Base-by-base conservation (phyloP, 2,329 filamentous ascomycete species). In the Apiospora arundinis region DNA sequence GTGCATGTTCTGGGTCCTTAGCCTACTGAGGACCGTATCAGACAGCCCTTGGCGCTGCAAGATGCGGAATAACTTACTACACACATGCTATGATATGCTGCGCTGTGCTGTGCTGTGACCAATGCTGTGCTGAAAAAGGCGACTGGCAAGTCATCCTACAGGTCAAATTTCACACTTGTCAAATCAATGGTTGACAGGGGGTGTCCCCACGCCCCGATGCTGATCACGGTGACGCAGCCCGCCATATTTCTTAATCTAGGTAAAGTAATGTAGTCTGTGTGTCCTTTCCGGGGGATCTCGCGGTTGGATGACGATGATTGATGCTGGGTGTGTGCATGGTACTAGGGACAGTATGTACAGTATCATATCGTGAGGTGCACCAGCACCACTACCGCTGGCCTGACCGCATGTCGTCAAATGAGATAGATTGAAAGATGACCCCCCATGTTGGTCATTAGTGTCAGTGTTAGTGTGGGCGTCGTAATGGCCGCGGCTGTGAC, bases 221-320 rank as follows among this genome's bases (percentile, higher is more conserved):
- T 67, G 65, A 67, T 67, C 65, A 45, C 25, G 65, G 44, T 67
- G 65, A 67, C 65, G 65, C 65, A 67, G 65, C 44, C 65, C 65
- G 40, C 65, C 56, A 63, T 37, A 11, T n/a, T 63, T 14, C 56
- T 23, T 18, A 63, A 37, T 40, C 56, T 63, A 63, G 56, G 28
- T 40, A 42, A 32, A 32, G 32, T 6, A 32, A 32, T 42, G 40
- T 42, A 40, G 56, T 63, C 56, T 63, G 56, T 63, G 56, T 63
- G 32, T 40, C 32, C 56, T 40, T 63, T 63, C 32, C 56, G 56
- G 56, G 56, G 56, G 32, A 63, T 63, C 56, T 63, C 56, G n/a
- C 32, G 56, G 56, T 63, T 40, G 56, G 32, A 63, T 63, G 56
- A 60, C 52, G 52, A 60, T 60, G 25, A 32, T 8, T 2, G 42